Base-by-base conservation (phyloP, 352 stramenopile species). In the Discostella stelligera region DNA sequence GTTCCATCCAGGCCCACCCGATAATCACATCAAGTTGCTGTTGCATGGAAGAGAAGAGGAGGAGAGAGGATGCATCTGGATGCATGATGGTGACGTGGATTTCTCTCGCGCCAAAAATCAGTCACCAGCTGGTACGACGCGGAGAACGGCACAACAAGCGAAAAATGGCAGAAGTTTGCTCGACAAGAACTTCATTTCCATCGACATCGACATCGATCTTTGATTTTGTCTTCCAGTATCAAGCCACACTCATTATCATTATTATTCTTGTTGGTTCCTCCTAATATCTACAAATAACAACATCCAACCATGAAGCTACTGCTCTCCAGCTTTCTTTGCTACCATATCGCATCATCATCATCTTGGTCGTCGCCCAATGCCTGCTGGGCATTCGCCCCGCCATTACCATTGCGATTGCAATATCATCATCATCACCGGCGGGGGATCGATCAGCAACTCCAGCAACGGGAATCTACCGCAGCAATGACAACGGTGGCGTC, bases 251-350 rank as follows among this genome's bases (percentile, higher is more conserved):
- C n/a, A n/a, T n/a, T n/a, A n/a, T n/a, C n/a, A n/a, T n/a, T n/a
- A 32, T 32, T 32, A 32, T 32, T 32, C 27, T 32, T 32, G 2
- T 32, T n/a, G n/a, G n/a, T n/a, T n/a, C n/a, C 27, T 32, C 5
- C 27, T 32, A 32, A 2, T 32, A 32, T 32, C n/a, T 6, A 32
- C 27, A 32, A 44, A 44, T 44, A 44, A 44, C 13, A 44, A 8
- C 7, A 44, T 44, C 37, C 11, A 60, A 41, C 21, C 20, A 60
- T 60, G 52, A 60, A 60, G 52, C 20, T 60, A 18, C 21, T 16
- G 20, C 21, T 16, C 6, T 60, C 52, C 21, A 32, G 21, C 52
- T 41, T 60, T 21, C 21, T 60, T 30, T 60, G 5, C 21, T 60
- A 44, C 52, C 41, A 32, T 32, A 21, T 60, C 52, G 52, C 52